Conservation (phyloP, 306 rosid species). For the Acacia confusa region DNA sequence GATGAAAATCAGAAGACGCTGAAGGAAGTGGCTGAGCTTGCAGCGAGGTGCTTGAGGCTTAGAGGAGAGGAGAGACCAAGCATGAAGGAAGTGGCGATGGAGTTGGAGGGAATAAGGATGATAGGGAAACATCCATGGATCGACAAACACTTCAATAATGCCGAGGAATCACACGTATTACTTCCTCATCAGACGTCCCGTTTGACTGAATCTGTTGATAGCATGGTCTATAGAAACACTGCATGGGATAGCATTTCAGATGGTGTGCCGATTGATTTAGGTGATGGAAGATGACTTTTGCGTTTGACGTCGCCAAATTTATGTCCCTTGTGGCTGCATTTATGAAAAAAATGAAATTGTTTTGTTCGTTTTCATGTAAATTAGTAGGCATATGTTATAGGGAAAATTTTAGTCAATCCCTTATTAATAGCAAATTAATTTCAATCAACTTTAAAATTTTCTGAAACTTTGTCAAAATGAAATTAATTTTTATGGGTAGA, state of each 20-base stretch:
- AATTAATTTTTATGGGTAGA: too few species aligned
- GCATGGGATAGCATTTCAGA: not conserved
- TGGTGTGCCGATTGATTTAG: not conserved
- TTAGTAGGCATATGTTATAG: too few species aligned
- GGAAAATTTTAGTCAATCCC: too few species aligned
- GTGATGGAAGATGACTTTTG: not conserved
- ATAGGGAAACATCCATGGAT: slow-evolving; percentile 26
- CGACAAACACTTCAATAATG: not conserved
- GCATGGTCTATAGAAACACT: not conserved
- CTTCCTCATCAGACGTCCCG: not conserved
- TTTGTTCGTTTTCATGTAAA: not conserved
- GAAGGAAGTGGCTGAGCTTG: slow-evolving; percentile 28
- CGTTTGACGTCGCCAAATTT: too few species aligned
- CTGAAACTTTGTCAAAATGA: too few species aligned
- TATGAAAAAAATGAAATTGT: not conserved
- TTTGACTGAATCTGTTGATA: not conserved
- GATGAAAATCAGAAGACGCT: slow-evolving; percentile 26
- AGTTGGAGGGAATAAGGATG: slow-evolving; percentile 38
- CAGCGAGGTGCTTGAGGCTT: not conserved
- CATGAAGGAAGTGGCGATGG: slow-evolving; percentile 53
- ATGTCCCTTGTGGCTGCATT: not conserved
- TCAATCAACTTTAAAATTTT: too few species aligned
- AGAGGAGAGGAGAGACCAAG: slow-evolving; percentile 46
- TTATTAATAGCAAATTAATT: too few species aligned
- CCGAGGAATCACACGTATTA: slow-evolving; percentile 14